These are phyloP conservation scores for Myxozyma kluyveri DNA, from an alignment of 805 yeast species.

Conservation along the genomic window DNA sequence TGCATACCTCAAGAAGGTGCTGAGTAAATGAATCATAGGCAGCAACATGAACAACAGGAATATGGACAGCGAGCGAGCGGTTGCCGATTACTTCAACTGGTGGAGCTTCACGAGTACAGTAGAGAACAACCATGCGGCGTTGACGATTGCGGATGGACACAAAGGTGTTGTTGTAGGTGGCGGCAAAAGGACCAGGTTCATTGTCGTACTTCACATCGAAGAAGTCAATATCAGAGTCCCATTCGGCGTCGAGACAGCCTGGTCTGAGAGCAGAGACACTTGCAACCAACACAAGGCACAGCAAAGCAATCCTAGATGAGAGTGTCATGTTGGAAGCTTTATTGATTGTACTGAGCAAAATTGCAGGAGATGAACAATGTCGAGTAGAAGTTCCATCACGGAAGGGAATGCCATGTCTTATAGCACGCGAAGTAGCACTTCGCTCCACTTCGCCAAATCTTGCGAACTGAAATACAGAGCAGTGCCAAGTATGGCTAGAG, in stretches of 20 bases:
- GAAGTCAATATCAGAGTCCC: slow-evolving; percentile 8
- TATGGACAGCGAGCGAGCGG: background rate
- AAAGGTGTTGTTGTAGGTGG: slow-evolving; percentile 14
- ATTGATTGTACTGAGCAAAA: too few species aligned
- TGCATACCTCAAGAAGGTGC: slow-evolving; percentile 8
- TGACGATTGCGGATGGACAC: slow-evolving; percentile 3
- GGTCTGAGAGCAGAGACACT: slow-evolving; percentile 4
- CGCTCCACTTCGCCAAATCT: too few species aligned
- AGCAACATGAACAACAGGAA: slow-evolving; percentile 13
- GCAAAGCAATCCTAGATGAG: too few species aligned
- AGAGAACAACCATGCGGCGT: slow-evolving; percentile 5
- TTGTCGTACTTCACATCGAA: slow-evolving; percentile 11
- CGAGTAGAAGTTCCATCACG: too few species aligned
- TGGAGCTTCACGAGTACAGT: slow-evolving; percentile 14
- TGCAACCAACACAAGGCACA: too few species aligned
- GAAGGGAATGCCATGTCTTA: too few species aligned
- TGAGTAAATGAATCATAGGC: slow-evolving; percentile 5
- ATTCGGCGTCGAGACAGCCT: slow-evolving; percentile 10
- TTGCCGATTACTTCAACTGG: slow-evolving; percentile 2
- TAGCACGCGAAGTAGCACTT: too few species aligned
- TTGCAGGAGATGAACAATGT: too few species aligned
- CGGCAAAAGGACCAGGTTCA: background rate
- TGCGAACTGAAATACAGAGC: too few species aligned
- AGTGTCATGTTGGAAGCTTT: too few species aligned
- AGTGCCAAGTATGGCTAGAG: too few species aligned